Evolutionary conservation across 176 grass and related monocot species (phyloP), one percentile per base, ranked within the genome.

Genomic region (Zoysia pacifica): DNA sequence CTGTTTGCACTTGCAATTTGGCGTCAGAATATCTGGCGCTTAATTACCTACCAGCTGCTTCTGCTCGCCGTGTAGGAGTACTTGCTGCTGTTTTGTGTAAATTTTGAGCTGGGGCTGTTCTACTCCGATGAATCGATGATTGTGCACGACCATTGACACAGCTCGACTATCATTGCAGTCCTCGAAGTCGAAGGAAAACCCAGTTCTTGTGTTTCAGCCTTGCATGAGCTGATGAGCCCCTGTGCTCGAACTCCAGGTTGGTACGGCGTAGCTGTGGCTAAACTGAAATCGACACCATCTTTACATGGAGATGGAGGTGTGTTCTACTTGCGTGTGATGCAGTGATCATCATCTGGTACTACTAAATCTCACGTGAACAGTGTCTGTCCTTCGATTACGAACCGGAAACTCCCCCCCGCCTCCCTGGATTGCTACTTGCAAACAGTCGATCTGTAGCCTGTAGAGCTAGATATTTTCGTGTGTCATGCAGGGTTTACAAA

Each of bases 321-420:
- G 3, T 53, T 11, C 20, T 28, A 28, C 28, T 66, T 70, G 79
- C 65, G 85, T 87, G 72, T 12, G 7, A 54, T 48, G 79, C 18
- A 82, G 79, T 72, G 20, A 11, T 69, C 19, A 19, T 55, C 18
- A 13, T 11, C 35, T 4, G 11, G 62, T 39, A 39, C 62, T 64
- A 62, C 4, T 62, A 36, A 62, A 36, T 36, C 36, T 36, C 59
- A 62, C 59, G 59, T 28, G 58, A 61, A 61, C 46, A 11, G 16
- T 64, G 54, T 67, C 7, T 45, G 43, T 41, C 58, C 76, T 38
- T 37, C 5, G n/a, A 75, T 46, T 77, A 15, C 46, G 43, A 49
- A 71, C 15, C 3, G 55, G 36, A 20, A 63, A 40, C 58, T 7
- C 38, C 1, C 1, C 2, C 56, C n/a, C n/a, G n/a, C n/a, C n/a